Evolutionary conservation across 441 rosid species (phyloP).

Genomic region (Metrosideros polymorpha): DNA sequence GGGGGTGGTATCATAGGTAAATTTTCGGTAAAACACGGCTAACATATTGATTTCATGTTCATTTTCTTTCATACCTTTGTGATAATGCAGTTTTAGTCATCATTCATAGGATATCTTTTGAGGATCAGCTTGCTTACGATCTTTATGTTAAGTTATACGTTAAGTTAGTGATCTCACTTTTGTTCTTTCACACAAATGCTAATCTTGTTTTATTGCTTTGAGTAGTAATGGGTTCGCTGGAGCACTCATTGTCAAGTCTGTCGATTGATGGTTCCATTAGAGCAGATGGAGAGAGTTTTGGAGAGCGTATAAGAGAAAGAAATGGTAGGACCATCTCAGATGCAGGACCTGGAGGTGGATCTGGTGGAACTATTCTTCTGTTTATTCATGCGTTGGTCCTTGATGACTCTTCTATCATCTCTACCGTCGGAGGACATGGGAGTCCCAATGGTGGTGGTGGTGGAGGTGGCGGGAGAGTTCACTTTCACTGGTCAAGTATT

Average conservation of each 20-base stretch:
- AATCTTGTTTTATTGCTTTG: slow-evolving; percentile 8
- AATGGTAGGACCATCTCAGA: slow-evolving; percentile 22
- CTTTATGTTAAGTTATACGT: not conserved
- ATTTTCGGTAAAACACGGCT: slow-evolving; percentile 6
- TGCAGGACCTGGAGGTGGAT: slow-evolving; percentile 88
- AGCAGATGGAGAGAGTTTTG: slow-evolving; percentile 82
- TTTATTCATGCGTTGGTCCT: slow-evolving; percentile 49
- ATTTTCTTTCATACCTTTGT: not conserved
- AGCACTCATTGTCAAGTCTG: slow-evolving; percentile 75
- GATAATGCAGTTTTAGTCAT: not conserved
- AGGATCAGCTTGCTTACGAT: not conserved
- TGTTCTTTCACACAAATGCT: not conserved
- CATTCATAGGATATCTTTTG: not conserved
- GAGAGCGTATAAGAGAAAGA: slow-evolving; percentile 29
- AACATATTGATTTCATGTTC: not conserved
- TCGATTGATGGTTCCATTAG: slow-evolving; percentile 63
- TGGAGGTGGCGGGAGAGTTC: slow-evolving; percentile 95
- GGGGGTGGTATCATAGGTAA: slow-evolving; percentile 95
- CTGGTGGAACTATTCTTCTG: slow-evolving; percentile 89
- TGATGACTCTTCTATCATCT: slow-evolving; percentile 46
- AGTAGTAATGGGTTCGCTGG: slow-evolving; percentile 90
- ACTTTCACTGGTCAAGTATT: slow-evolving; percentile 85
- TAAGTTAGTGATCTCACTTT: not conserved
- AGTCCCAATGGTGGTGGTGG: slow-evolving; percentile 81
- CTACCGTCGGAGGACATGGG: slow-evolving; percentile 81